These are phyloP conservation scores for Cinnamomum chago DNA, from an alignment of 164 flowering plant species.

Conservation along the genomic window DNA sequence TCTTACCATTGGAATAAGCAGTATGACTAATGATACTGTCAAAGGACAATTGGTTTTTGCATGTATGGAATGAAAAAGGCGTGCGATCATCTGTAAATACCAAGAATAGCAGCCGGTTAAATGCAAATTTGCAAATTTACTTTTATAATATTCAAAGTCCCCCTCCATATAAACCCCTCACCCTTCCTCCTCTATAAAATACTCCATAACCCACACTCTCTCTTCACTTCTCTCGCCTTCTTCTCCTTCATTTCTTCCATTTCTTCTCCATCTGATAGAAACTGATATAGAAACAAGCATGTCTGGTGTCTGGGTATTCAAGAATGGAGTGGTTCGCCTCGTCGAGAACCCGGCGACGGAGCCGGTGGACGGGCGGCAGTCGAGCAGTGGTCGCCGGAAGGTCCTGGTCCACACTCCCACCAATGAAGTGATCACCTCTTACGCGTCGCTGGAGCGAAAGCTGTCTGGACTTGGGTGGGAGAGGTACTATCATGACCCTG, in stretches of 20 bases:
- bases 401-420: constrained; percentile 55
- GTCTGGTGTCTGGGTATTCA: constrained; percentile 70
- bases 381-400: constrained; percentile 21
- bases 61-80: too few relatives aligned
- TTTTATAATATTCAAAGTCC: background rate
- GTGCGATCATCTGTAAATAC: too few relatives aligned
- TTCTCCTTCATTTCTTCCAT: background rate
- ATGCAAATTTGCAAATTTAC: background rate
- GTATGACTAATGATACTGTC: too few relatives aligned
- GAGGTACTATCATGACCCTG: constrained; percentile 75
- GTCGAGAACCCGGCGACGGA: constrained; percentile 17
- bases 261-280: background rate
- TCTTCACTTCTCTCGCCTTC: background rate
- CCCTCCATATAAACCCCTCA: background rate
- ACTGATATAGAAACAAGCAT: constrained; percentile 12
- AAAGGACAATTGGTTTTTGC: too few relatives aligned
- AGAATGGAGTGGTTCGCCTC: constrained; percentile 24
- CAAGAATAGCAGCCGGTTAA: too few relatives aligned
- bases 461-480: constrained; percentile 72
- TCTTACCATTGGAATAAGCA: too few relatives aligned
- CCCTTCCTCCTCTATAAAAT: background rate
- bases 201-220: background rate
- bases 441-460: constrained; percentile 47
- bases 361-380: constrained; percentile 1
- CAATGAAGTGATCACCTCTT: constrained; percentile 65